phyloP scores from a whole-genome alignment of 306 rosid genomes.

The Quercus engelmannii region DNA sequence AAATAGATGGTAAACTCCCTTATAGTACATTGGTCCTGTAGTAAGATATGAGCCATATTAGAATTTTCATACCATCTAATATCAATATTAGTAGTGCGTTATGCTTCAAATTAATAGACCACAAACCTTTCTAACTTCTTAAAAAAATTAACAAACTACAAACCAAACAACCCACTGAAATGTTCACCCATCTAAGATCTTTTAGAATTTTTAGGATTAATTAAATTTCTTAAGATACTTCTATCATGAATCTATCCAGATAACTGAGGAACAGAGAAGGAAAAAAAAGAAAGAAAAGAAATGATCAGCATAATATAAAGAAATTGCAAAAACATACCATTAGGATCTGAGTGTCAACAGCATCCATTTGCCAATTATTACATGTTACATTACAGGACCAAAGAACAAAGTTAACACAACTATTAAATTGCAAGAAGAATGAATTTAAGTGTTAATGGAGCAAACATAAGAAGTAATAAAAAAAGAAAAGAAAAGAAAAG shows the following conservation, averaged over 20 bases:
- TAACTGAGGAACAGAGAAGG: neutral
- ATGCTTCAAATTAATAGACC: no score
- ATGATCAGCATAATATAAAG: neutral
- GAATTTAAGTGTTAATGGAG: neutral
- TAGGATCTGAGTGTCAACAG: conserved; percentile 35
- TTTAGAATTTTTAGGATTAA: no score
- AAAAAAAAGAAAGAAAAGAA: neutral
- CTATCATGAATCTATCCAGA: neutral
- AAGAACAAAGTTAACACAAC: conserved; percentile 1
- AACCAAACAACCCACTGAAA: no score
- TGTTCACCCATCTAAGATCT: no score
- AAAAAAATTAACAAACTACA: no score
- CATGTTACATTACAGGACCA: conserved; percentile 4
- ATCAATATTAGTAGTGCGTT: no score
- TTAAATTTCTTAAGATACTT: no score
- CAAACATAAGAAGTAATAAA: neutral
- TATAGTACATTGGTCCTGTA: conserved; percentile 51
- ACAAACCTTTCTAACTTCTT: no score
- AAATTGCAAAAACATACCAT: conserved; percentile 26
- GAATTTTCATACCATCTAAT: no score
- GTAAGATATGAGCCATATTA: neutral
- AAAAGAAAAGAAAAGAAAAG: neutral
- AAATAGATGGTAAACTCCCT: conserved; percentile 56
- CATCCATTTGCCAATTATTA: conserved; percentile 10
- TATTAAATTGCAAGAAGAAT: neutral